Base-by-base conservation (phyloP, 1,139 yeast genomes). In the Yamadazyma sp. region DNA sequence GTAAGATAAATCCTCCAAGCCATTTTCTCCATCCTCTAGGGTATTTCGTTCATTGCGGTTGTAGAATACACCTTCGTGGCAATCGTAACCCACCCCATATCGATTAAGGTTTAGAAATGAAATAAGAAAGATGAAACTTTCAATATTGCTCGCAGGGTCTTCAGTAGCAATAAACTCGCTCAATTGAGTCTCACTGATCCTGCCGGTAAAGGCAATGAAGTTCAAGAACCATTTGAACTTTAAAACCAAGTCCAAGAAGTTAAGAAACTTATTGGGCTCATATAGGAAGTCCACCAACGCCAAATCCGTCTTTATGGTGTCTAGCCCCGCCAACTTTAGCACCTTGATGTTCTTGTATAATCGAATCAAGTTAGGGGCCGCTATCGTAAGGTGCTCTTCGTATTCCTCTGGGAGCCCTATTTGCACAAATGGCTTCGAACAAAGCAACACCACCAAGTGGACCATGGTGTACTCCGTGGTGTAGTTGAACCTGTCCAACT, bases 11-110 rank as follows among this genome's bases (percentile, higher is more conserved):
- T 34, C 37, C 20, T 12, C 16, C 14, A 12, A 10, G 5, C 15
- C 9, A 14, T n/a, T 20, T 2, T 12, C n/a, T 3, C 11, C n/a
- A 17, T 17, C 28, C 8, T 22, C 28, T n/a, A n/a, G n/a, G n/a
- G n/a, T n/a, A n/a, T n/a, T n/a, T n/a, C n/a, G n/a, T n/a, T n/a
- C n/a, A n/a, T n/a, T n/a, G n/a, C n/a, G n/a, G 35, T 49, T 48
- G 33, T 42, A 50, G 28, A 50, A 50, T 15, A 27, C 26, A 3
- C 38, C 41, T 5, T 29, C 37, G 11, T 29, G 25, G 6, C 31
- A 11, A 36, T 49, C 43, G 33, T 47, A 50, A 2, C 54, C 53
- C 8, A 50, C 43, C 2, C 54, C 54, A 4, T 44, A 26, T 10
- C 38, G 24, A 22, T 34, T 38, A 28, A 49, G 36, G 11, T 39